Percentiles rank a stretch among this genome's conserved stretches.
Conservation (phyloP, 140 eudicot species). For the Flaveria floridana region DNA sequence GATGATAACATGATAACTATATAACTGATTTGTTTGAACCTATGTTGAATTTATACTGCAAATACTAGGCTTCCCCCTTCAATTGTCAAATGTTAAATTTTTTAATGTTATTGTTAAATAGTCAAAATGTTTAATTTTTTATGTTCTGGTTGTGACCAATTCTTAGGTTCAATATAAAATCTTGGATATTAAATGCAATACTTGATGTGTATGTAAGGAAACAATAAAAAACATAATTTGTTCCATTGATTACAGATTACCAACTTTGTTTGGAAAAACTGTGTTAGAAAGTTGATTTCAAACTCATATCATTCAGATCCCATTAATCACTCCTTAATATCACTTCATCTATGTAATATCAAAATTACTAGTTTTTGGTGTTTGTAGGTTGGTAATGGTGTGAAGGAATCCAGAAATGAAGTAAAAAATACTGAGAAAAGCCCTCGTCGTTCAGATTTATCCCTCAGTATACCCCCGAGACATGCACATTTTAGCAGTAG, state of each 20-base stretch:
- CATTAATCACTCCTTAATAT: not conserved
- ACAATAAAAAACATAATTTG: conserved; percentile 1
- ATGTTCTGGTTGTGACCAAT: conserved; percentile 22
- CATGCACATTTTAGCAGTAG: conserved; percentile 46
- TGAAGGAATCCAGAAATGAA: conserved; percentile 30
- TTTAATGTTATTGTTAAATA: conserved; percentile 9
- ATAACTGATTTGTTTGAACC: conserved; percentile 7
- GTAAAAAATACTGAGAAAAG: conserved; percentile 35
- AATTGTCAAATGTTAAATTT: conserved; percentile 17
- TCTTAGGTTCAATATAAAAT: conserved; percentile 8
- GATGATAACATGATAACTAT: conserved; percentile 1
- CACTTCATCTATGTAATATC: not conserved
- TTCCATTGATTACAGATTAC: not conserved
- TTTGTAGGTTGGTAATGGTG: conserved; percentile 46
- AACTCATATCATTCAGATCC: conserved; percentile 8
- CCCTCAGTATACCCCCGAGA: conserved; percentile 74
- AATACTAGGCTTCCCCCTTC: conserved; percentile 2
- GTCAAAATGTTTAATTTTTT: conserved; percentile 22
- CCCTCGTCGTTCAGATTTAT: conserved; percentile 42
- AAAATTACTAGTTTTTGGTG: conserved; percentile 9
- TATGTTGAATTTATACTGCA: conserved; percentile 19
- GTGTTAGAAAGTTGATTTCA: not conserved
- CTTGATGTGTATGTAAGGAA: not conserved
- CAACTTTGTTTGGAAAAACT: not conserved
- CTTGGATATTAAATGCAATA: conserved; percentile 1